Evolutionary conservation across 2,329 filamentous ascomycete genomes (phyloP), one percentile per base, ranked within the genome.

Genomic region (Anisogramma anomala): DNA sequence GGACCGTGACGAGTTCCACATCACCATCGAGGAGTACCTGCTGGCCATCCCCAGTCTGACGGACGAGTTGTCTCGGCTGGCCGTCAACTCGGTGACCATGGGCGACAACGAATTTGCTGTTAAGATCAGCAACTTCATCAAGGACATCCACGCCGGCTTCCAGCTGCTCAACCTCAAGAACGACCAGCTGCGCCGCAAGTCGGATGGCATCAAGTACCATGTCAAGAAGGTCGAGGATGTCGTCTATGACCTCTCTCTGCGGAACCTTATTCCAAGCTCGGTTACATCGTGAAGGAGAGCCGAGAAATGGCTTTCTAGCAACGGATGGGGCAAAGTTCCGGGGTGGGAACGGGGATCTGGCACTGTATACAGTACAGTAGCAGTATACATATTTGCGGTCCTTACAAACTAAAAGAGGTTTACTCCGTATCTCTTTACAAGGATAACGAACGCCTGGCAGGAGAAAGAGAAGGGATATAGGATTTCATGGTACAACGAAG

Each of bases 161-260:
- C 91, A 96, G 71, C 77, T 96, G 51, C 74, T 98, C 51, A 98
- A 98, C 59, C 70, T 98, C 52, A 96, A 96, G 72, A 98, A 98
- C 55, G 91, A 98, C 59, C 79, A 79, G 17, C 64, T 98, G 55
- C 75, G 91, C 45, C 85, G 87, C 65, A 74, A 86, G 48, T 86
- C 85, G 42, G 91, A 98, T 64, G 83, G 82, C 4, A 83, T 98
- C 62, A 98, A 98, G 70, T 98, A 98, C 58, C 82, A 83, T 54
- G 86, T 98, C 55, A 98, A 96, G 71, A 89, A 94, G 60, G 86
- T 95, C 10, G 91, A 98, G 68, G 91, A 96, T 57, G 87, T 98
- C 10, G 89, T 96, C 37, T 98, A 98, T 57, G 91, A 98, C 59
- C 66, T 98, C 42, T 89, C 84, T 18, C 65, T 98, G 56, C 75